These are phyloP conservation scores for Apophysomyces variabilis DNA, from an alignment of 371 early-diverging fungal species.

Conservation along the genomic window DNA sequence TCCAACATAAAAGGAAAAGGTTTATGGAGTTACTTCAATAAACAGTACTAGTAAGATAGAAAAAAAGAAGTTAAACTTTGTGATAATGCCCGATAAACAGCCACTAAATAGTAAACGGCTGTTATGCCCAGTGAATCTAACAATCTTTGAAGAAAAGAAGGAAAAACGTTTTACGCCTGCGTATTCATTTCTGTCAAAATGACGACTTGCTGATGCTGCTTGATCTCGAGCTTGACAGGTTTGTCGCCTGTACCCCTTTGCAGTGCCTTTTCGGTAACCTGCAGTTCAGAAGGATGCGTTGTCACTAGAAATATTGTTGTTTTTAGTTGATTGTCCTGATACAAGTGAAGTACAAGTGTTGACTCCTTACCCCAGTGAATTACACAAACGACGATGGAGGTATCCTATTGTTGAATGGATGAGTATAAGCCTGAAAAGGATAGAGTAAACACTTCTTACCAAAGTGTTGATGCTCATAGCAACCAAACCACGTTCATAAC, in stretches of 20 bases:
- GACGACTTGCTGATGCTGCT: conserved; percentile 55
- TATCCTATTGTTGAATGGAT: conserved; percentile 20
- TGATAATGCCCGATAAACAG: too few relatives aligned
- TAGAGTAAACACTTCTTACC: conserved; percentile 22
- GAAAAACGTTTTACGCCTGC: conserved; percentile 20
- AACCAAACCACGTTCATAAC: conserved; percentile 45
- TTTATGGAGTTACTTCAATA: conserved; percentile 1
- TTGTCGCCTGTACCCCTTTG: conserved; percentile 44
- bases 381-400: conserved; percentile 34
- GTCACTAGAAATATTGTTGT: conserved; percentile 27
- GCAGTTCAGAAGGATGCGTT: conserved; percentile 42
- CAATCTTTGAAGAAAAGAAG: not conserved
- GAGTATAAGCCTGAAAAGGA: not conserved
- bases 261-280: conserved; percentile 35
- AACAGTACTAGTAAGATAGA: conserved; percentile 1
- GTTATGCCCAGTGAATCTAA: not conserved
- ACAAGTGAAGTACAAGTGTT: not conserved
- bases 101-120: too few relatives aligned
- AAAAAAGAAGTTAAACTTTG: not conserved
- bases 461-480: conserved; percentile 34
- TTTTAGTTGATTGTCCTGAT: not conserved
- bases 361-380: conserved; percentile 46
- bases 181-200: conserved; percentile 44
- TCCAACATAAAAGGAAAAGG: not conserved
- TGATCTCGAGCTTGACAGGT: conserved; percentile 48